Conservation (phyloP, 352 stramenopile species). For the Pythium diclinum region DNA sequence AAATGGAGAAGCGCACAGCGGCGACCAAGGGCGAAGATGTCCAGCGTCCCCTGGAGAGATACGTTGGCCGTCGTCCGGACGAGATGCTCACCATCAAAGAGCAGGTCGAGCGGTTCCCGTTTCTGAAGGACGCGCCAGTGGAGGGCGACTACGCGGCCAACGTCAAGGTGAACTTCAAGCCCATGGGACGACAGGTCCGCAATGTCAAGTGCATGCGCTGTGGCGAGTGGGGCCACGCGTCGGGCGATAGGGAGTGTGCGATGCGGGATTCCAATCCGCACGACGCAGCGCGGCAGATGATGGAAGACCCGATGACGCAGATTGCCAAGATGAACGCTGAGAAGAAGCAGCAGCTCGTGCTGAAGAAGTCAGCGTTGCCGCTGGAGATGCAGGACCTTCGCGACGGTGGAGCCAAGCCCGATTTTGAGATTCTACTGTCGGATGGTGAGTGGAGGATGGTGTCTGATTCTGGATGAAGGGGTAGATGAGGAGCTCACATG, state of each 20-base stretch:
- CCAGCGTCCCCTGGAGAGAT: constrained; percentile 63
- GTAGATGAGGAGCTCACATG: neutral
- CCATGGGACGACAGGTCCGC: constrained; percentile 74
- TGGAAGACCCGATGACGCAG: constrained; percentile 71
- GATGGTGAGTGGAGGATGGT: constrained; percentile 32
- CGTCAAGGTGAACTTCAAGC: constrained; percentile 87
- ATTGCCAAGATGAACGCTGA: constrained; percentile 38
- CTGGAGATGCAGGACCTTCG: constrained; percentile 61
- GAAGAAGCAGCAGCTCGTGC: constrained; percentile 56
- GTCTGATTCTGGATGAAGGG: neutral
- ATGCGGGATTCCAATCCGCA: constrained; percentile 73
- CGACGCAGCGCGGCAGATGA: constrained; percentile 61
- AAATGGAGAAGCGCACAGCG: constrained; percentile 37
- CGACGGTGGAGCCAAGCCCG: constrained; percentile 13
- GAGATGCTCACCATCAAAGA: constrained; percentile 78
- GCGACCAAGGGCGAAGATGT: constrained; percentile 17
- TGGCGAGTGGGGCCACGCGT: constrained; percentile 79
- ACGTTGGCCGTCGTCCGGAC: constrained; percentile 61
- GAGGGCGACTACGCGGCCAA: constrained; percentile 79
- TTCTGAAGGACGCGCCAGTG: constrained; percentile 87
- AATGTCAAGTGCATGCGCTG: constrained; percentile 86
- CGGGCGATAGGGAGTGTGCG: constrained; percentile 78
- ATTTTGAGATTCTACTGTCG: constrained; percentile 69
- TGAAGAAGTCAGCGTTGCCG: constrained; percentile 52
- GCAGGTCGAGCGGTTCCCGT: constrained; percentile 86